A percentile compares a stretch with the other conserved stretches of the same genome.
Conservation (phyloP, 805 yeast genomes). For the Trichomonascus vanleenenianus region DNA sequence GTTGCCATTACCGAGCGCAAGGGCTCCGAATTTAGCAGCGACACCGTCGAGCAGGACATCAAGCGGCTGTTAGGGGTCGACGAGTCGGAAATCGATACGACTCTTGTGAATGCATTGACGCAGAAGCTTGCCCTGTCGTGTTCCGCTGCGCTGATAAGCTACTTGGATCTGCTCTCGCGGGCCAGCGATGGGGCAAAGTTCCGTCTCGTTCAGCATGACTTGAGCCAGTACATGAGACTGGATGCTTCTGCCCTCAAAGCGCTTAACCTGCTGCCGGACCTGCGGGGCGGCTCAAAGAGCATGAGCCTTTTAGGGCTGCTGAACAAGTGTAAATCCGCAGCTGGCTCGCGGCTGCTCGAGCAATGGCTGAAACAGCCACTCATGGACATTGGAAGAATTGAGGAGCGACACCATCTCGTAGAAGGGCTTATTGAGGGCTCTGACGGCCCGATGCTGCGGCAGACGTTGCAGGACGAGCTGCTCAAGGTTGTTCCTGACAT, state of each 20-base stretch:
- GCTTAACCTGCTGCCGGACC: conserved; percentile 70
- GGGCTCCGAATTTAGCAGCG: conserved; percentile 48
- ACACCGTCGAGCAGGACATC: conserved; percentile 73
- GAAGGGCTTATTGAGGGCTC: conserved; percentile 64
- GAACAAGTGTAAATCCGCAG: conserved; percentile 79
- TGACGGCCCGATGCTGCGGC: conserved; percentile 59
- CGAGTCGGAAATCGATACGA: conserved; percentile 8
- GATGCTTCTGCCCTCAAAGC: conserved; percentile 89
- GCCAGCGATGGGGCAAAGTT: conserved; percentile 44
- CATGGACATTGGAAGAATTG: conserved; percentile 52
- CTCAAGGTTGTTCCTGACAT: conserved; percentile 76
- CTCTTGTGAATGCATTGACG: conserved; percentile 28
- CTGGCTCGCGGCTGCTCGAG: conserved; percentile 81
- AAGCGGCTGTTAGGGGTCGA: conserved; percentile 48
- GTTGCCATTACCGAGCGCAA: conserved; percentile 59
- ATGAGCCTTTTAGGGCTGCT: conserved; percentile 73
- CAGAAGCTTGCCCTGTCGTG: conserved; percentile 51
- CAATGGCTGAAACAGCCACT: conserved; percentile 97
- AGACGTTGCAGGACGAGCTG: conserved; percentile 57
- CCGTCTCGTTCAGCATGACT: conserved; percentile 55
- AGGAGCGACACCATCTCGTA: conserved; percentile 67
- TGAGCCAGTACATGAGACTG: conserved; percentile 77
- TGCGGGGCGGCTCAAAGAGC: conserved; percentile 39
- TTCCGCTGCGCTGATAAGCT: conserved; percentile 59
- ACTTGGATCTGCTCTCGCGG: conserved; percentile 56